Base-by-base conservation (phyloP, 805 yeast species). In the Yarrowia keelungensis region DNA sequence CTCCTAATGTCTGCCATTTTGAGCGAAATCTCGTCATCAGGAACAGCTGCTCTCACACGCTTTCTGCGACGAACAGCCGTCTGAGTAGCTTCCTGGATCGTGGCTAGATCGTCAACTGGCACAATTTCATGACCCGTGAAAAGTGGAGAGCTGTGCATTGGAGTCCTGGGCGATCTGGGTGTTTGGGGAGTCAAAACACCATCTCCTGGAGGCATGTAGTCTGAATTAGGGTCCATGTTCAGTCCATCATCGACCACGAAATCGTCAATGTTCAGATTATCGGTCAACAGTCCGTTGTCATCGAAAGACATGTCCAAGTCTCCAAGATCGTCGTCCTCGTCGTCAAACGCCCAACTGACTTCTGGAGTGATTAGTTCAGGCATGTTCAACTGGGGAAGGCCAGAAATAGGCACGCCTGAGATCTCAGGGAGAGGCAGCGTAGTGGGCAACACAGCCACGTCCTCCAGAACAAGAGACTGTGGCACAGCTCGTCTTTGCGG, bases 251-350 rank as follows among this genome's bases (percentile, higher is more conserved):
- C 39, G 2, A 53, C 35, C 35, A 22, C 45, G 9, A 53, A 53
- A 14, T 59, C 65, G 42, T 59, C 65, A 35, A 59, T 35, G 15
- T 45, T 32, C 8, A 59, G 51, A 35, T 59, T 59, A 15, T 59
- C 65, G 4, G 65, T 59, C 42, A 59, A 7, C 35, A 59, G 11
- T 1, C 65, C 65, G 14, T 59, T 59, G 7, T 32, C 65, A 14
- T 59, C 65, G 12, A 59, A 59, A 1, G 51, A 59, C 50, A 59
- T 59, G 19, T 59, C 65, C 51, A 59, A 9, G 19, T 59, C 65
- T 0, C 65, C 65, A 1, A 59, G 51, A 2, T 59, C 65, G 12
- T 59, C 65, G 8, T 59, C 65, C 0, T 59, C 65, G 15, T 59
- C 65, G 4, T 59, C 42, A 35, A 43, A 45, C 2, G 32, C 26